Base-by-base conservation (phyloP, 2,329 filamentous ascomycete genomes). In the Aspergillus felis region DNA sequence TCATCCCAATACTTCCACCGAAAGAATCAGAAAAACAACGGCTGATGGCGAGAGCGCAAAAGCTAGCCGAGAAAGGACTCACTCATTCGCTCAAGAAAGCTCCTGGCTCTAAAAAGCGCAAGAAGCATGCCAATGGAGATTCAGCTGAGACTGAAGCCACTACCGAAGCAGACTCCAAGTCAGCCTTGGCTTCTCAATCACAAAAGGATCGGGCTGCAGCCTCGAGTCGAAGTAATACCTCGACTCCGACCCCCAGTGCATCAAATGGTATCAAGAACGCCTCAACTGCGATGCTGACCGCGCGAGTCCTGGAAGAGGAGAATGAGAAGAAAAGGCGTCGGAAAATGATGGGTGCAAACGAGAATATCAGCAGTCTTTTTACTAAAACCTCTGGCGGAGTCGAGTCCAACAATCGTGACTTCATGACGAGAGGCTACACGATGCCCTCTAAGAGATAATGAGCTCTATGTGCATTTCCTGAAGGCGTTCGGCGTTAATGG, bases 11-110 rank as follows among this genome's bases (percentile, higher is more conserved):
- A 51, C 78, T 97, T 5, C 87, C 94, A 0, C 84, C 84, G 0
- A 80, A 85, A 2, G 83, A 89, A 56, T 79, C 82, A 17, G 94
- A 97, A 50, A 82, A 92, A 42, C 82, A 86, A 29, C 83, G 80
- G 51, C 77, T 97, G 38, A 77, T 84, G 24, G 78, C 84, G 48
- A 81, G 94, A 53, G 80, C 87, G 5, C 86, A 88, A 49, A 84
- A 80, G n/a, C 77, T 99, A 14, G 84, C 82, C 49, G 83, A 87
- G 3, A 82, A 85, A 29, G 90, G 91, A 0, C 79, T 97, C 27
- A 86, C 92, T 1, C 94, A 99, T 71, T 91, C 88, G 0, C 76
- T 97, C 38, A 97, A 97, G 77, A 97, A 96, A 74, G 87, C 79
- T 0, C 73, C 79, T 2, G 81, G 82, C 4, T 79, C 79, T 35